Evolutionary conservation across 2,329 filamentous ascomycete genomes (phyloP), one percentile per base, ranked within the genome.

Genomic region (Podosphaera aphanis): DNA sequence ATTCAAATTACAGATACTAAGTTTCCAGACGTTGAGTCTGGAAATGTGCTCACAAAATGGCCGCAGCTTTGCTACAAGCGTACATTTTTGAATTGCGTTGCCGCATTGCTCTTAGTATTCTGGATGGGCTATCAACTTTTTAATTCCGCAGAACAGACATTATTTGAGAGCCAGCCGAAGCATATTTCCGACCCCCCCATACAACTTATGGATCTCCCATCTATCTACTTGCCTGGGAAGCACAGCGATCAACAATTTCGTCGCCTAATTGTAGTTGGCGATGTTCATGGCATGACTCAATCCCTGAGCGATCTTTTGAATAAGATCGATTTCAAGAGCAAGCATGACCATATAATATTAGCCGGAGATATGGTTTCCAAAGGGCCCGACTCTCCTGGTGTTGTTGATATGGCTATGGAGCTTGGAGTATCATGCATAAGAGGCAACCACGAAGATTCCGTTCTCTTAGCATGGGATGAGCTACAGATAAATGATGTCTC

Each of bases 361-460:
- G 69, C 74, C 0, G 84, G 84, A 42, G 83, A 93, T 61, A 69
- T 88, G 59, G 70, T 95, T 53, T 77, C 77, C 57, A 93, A 93
- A 62, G 86, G 88, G 0, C 84, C 86, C 10, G 77, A 93, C 61
- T 88, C 82, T 27, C 56, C 69, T 0, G 83, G 78, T 33, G 83
- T 93, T 0, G 68, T 95, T 42, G 73, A 79, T 48, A 67, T 85
- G 37, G 78, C 83, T 33, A 80, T 84, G 59, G 63, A 71, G 13
- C 63, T 88, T 33, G 72, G 73, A 44, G 86, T 88, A 19, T 83
- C 78, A 25, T 83, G 76, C 50, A 84, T 95, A 7, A 77, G 88
- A 44, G 90, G 90, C 16, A 94, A 94, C 62, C 83, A 93, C 63
- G 90, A 98, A 59, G 86, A 95, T 59, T 71, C 77, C 19, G 68